Conservation (phyloP, 106 monocot genomes). For the Dendrobium chrysotoxum region DNA sequence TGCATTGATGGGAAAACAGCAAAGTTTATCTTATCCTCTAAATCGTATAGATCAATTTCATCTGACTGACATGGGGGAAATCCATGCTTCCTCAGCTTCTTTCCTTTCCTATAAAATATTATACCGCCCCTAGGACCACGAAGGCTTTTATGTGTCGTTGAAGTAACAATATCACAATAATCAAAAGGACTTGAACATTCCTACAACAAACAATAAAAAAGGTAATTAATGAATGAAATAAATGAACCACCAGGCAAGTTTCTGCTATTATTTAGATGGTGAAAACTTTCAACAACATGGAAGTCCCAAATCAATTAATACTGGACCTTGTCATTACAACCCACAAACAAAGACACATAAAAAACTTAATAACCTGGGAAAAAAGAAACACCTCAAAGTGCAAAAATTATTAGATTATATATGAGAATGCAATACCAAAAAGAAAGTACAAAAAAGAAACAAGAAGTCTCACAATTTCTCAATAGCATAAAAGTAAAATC, state of each 20-base stretch:
- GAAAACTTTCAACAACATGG: background rate
- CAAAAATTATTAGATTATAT: background rate
- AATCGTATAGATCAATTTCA: constrained; percentile 71
- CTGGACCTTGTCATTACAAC: background rate
- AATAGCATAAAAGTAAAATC: background rate
- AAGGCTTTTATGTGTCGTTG: constrained; percentile 95
- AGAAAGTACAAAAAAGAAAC: background rate
- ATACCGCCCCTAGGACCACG: constrained; percentile 95
- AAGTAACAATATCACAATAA: constrained; percentile 94
- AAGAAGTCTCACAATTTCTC: background rate
- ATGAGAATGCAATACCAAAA: background rate
- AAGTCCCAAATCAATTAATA: background rate
- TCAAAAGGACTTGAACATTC: constrained; percentile 85
- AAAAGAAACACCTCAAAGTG: background rate
- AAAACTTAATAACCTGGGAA: background rate
- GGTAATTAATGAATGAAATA: background rate
- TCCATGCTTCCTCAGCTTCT: constrained; percentile 37
- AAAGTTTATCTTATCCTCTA: constrained; percentile 90
- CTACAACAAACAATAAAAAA: constrained; percentile 26
- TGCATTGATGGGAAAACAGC: constrained; percentile 91
- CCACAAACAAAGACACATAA: background rate
- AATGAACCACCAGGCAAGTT: background rate
- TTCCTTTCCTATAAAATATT: constrained; percentile 89
- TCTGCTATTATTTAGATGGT: background rate
- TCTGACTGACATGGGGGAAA: constrained; percentile 35